Base-by-base conservation (phyloP, 1,139 yeast species). In the Scheffersomyces parashehatae region DNA sequence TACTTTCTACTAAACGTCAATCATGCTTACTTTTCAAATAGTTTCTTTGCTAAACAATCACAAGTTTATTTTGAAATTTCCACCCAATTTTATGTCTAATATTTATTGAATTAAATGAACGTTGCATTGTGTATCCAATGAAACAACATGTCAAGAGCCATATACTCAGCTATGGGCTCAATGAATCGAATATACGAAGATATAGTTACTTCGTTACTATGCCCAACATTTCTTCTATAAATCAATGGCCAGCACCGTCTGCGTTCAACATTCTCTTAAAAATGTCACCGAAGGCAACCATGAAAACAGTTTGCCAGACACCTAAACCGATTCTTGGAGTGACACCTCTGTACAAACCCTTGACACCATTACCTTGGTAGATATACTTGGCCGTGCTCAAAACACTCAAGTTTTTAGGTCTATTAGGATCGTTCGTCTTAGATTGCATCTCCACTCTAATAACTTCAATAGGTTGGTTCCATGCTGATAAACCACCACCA, bases 391-490 rank as follows among this genome's bases (percentile, higher is more conserved):
- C 79, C 32, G 98, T 86, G 42, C 84, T 79, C n/a, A 73, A 66
- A 36, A 93, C 96, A 42, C 87, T 81, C 66, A 93, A 77, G 52
- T 91, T 90, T 73, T 88, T 85, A 46, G 98, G 99, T 70, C 98
- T 86, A 65, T 89, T 89, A 54, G 98, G 97, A 69, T 93, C 98
- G 41, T 68, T 73, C 15, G 95, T 90, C 72, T 86, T 86, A 47
- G 95, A 85, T 72, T 93, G 99, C 98, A 93, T 91, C 71, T 93
- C 99, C 29, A 93, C 96, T 68, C 99, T 83, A 53, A 90, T 87
- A 47, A 93, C 98, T 71, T 93, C 99, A 59, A 93, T 90, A 35
- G 99, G 99, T 70, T 93, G 99, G 70, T 93, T 93, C 98, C 99
- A 93, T 15, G 98, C 97, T 50, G 95, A 84, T 52, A 95, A 79